These are phyloP conservation scores for Boletus vinaceobasis DNA, from an alignment of 768 basidiomycete species.

Conservation along the genomic window DNA sequence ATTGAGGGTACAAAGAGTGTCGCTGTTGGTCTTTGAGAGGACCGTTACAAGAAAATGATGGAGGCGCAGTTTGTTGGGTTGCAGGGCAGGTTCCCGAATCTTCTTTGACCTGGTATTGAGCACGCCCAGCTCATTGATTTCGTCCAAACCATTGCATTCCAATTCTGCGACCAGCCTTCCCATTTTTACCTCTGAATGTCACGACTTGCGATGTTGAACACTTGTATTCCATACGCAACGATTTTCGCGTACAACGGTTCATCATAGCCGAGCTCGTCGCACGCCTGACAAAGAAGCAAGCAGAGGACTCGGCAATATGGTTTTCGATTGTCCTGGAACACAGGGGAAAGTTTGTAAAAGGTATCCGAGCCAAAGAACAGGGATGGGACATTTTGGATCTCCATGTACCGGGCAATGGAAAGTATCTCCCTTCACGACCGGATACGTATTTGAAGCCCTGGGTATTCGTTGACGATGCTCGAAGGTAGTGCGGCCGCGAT, in stretches of 20 bases:
- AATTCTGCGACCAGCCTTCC: not conserved
- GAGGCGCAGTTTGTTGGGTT: no score
- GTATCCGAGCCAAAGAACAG: constrained; percentile 22
- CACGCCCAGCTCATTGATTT: not conserved
- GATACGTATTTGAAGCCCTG: no score
- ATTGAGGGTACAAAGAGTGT: no score
- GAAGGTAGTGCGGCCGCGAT: constrained; percentile 19
- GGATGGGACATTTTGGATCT: constrained; percentile 24
- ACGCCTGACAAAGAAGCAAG: not conserved
- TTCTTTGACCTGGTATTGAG: not conserved
- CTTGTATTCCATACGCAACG: constrained; percentile 6
- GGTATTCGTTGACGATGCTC: constrained; percentile 20
- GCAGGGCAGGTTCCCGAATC: no score
- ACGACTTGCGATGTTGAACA: constrained; percentile 2
- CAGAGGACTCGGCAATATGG: constrained; percentile 7
- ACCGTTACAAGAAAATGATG: no score
- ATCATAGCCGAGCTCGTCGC: constrained; percentile 1
- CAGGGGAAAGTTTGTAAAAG: constrained; percentile 1
- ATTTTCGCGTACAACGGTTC: constrained; percentile 5
- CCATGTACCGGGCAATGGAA: constrained; percentile 28
- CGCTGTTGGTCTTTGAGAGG: no score
- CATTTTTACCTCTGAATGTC: constrained; percentile 10
- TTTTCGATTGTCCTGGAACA: constrained; percentile 9
- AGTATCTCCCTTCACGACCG: no score
- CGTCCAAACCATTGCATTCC: not conserved